Conservation (phyloP, 306 rosid species). For the Quercus mongolica region DNA sequence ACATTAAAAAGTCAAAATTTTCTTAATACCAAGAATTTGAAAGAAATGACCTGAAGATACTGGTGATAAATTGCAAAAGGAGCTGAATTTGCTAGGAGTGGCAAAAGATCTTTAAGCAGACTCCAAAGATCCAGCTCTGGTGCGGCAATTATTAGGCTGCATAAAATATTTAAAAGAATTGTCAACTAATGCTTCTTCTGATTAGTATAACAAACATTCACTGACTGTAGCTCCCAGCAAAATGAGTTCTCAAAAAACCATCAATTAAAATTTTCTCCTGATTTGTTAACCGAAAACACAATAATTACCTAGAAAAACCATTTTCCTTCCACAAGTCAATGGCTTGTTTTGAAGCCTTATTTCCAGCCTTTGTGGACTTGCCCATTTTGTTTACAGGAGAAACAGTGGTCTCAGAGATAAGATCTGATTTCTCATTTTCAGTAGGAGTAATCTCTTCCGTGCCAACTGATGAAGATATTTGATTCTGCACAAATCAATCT, state of each 20-base stretch:
- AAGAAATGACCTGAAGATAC: conserved; percentile 72
- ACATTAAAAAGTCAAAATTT: background rate
- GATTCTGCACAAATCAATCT: conserved; percentile 44
- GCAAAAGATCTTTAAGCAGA: conserved; percentile 59
- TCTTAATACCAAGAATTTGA: background rate
- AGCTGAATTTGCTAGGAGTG: conserved; percentile 80
- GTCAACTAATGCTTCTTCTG: background rate
- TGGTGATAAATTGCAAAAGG: conserved; percentile 97
- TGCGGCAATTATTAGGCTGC: conserved; percentile 84
- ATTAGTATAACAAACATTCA: background rate
- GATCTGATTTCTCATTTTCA: conserved; percentile 38
- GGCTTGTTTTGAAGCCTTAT: conserved; percentile 59
- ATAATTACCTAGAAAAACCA: conserved; percentile 79
- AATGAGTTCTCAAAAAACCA: background rate
- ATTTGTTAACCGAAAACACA: background rate
- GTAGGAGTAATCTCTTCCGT: conserved; percentile 42
- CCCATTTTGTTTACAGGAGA: conserved; percentile 35
- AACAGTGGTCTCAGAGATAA: conserved; percentile 25
- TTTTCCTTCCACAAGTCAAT: conserved; percentile 75
- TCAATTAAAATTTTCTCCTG: background rate
- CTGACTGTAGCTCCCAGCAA: background rate
- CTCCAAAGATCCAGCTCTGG: conserved; percentile 79
- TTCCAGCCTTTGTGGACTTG: conserved; percentile 72
- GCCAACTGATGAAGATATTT: conserved; percentile 24
- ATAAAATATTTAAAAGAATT: background rate